These are phyloP conservation scores for Breviolum minutum DNA, from an alignment of 73 alveolate species.

Conservation along the genomic window DNA sequence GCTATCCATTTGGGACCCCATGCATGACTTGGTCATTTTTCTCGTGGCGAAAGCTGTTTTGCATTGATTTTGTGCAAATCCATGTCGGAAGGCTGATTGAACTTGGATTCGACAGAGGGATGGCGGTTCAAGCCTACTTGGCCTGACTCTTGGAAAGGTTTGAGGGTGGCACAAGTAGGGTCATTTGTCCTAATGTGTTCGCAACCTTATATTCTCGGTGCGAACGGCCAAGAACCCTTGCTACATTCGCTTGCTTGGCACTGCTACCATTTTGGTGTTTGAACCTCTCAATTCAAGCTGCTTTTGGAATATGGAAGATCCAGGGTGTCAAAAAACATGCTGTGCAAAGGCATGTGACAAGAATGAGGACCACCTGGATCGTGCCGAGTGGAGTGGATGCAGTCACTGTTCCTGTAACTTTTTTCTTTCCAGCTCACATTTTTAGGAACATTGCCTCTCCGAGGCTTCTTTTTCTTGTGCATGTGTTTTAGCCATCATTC, in stretches of 20 bases:
- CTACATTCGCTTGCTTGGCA: too few species aligned
- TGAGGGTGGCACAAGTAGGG: background rate
- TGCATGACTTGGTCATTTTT: background rate
- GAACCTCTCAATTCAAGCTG: background rate
- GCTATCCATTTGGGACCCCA: too few species aligned
- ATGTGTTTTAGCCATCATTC: too few species aligned
- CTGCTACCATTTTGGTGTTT: background rate
- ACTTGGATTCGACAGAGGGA: conserved; percentile 85
- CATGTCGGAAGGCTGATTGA: conserved; percentile 31
- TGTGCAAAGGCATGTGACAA: conserved; percentile 58
- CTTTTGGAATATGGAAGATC: background rate
- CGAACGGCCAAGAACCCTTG: too few species aligned
- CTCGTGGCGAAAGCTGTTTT: background rate
- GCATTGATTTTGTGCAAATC: background rate
- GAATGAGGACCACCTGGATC: conserved; percentile 21
- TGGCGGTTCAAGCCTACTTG: conserved; percentile 79
- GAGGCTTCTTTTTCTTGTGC: background rate
- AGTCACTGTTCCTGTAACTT: too few species aligned
- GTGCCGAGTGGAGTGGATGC: background rate
- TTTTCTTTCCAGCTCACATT: too few species aligned
- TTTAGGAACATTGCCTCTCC: background rate
- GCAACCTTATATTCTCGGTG: too few species aligned
- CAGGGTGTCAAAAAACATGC: background rate
- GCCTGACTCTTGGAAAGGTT: background rate
- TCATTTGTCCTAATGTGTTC: background rate